Evolutionary conservation across 176 grass and related monocot genomes (phyloP).

Genomic region (Lolium multiflorum): DNA sequence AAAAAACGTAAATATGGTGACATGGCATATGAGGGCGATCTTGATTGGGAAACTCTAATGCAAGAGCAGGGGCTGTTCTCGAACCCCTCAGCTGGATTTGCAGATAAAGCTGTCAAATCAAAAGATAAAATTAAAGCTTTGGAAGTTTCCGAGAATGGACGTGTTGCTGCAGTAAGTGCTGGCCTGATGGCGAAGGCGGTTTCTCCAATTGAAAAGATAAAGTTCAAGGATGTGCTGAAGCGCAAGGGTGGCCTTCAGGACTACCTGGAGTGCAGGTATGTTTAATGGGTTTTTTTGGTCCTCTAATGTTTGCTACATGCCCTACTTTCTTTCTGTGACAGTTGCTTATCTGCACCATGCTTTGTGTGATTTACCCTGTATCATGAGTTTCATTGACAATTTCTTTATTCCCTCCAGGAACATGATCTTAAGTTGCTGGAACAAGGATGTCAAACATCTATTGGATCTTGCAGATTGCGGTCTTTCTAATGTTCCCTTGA

Average conservation of each 20-base stretch:
- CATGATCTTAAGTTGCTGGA: constrained; percentile 83
- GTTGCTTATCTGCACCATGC: constrained; percentile 2
- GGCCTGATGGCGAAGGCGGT: constrained; percentile 77
- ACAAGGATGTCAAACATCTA: constrained; percentile 84
- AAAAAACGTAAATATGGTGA: constrained; percentile 83
- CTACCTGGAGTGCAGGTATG: constrained; percentile 91
- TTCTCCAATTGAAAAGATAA: constrained; percentile 92
- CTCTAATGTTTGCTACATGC: constrained; percentile 27
- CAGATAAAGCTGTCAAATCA: constrained; percentile 56
- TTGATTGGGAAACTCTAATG: constrained; percentile 87
- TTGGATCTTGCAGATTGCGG: constrained; percentile 78
- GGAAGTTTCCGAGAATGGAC: constrained; percentile 47
- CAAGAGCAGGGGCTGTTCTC: constrained; percentile 80
- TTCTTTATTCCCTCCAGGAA: constrained; percentile 77
- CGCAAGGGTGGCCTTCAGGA: constrained; percentile 89
- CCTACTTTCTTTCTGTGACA: constrained; percentile 35
- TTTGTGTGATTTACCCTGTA: constrained; percentile 29
- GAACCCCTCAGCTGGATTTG: constrained; percentile 50
- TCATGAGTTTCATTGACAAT: constrained; percentile 37
- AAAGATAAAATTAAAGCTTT: constrained; percentile 58
- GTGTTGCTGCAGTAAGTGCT: constrained; percentile 72
- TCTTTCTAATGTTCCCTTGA: constrained; percentile 61
- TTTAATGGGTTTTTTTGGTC: not conserved
- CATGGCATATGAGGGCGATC: constrained; percentile 96
- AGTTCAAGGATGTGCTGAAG: constrained; percentile 91